A percentile compares a stretch with the other conserved stretches of the same genome.
phyloP scores from a whole-genome alignment of 345 rosid genomes.

The Salix exigua region DNA sequence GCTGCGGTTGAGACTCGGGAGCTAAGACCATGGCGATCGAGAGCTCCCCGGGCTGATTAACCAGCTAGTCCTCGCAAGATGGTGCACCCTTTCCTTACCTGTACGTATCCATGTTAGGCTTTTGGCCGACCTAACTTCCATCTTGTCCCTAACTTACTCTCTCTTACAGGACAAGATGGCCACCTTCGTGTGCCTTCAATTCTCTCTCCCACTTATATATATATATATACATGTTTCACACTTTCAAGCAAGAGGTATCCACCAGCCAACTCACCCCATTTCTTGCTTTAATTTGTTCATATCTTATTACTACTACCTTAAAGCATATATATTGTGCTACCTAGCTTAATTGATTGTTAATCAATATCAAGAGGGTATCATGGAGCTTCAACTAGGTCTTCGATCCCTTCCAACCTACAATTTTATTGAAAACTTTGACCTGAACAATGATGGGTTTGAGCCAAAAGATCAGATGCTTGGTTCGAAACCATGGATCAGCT shows the following conservation, averaged over 20 bases:
- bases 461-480: slow-evolving; percentile 6
- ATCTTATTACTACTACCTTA: neutral
- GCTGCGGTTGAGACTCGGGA: neutral
- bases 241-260: slow-evolving; percentile 8
- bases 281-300: neutral
- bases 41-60: neutral
- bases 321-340: neutral
- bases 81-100: slow-evolving; percentile 28
- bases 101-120: slow-evolving; percentile 56
- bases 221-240: neutral
- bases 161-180: slow-evolving; percentile 20
- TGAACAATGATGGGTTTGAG: slow-evolving; percentile 13
- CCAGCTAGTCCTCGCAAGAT: slow-evolving; percentile 23
- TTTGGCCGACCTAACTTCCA: slow-evolving; percentile 62
- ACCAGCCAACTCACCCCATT: neutral
- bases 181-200: slow-evolving; percentile 12
- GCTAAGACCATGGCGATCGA: neutral
- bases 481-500: slow-evolving; percentile 5
- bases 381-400: slow-evolving; percentile 56
- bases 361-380: neutral
- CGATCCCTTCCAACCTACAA: slow-evolving; percentile 30
- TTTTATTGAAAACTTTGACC: slow-evolving; percentile 11
- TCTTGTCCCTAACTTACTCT: slow-evolving; percentile 40
- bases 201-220: slow-evolving; percentile 1
- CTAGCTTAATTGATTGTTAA: neutral